Base-by-base conservation (phyloP, 768 basidiomycete species). In the Pulveroboletus sp. region DNA sequence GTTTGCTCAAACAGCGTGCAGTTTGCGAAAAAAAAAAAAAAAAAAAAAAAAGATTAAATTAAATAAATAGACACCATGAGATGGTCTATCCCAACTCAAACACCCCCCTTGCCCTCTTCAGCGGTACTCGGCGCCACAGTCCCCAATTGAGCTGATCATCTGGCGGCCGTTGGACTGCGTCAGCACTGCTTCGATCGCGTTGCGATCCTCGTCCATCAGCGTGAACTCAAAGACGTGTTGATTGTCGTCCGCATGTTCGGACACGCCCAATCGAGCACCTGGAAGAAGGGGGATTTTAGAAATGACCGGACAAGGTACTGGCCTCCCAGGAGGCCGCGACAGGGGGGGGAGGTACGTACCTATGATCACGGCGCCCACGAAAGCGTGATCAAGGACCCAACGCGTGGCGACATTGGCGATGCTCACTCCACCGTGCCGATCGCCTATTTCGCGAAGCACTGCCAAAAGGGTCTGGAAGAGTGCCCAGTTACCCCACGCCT, bases 91-190 rank as follows among this genome's bases (percentile, higher is more conserved):
- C 38, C 21, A 21, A 21, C 21, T 21, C n/a, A 8, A 8, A 43
- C 21, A 21, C 21, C 21, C 2, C 21, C 21, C 21, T 21, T 2
- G 2, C 21, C 21, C 21, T 21, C 3, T 12, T 59, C 42, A 59
- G 28, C 89, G 83, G 69, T 92, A 92, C 71, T 92, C 89, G 6
- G 84, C 82, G 35, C 89, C 89, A 64, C 89, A 92, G 65, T 92
- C 89, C 9, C 89, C 89, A 52, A 92, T 83, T 26, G 74, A 73
- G 6, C 73, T 77, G 47, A 88, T 85, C 64, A 90, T 74, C 21
- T 63, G 74, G 38, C 79, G 69, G 4, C 83, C 79, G 33, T 81
- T 78, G n/a, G 85, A 88, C 38, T 71, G 75, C 3, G 64, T 71
- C 11, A 90, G 67, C 24, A 91, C 80, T 2, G 65, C 69, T 50